phyloP scores from a whole-genome alignment of 768 basidiomycete genomes.

The Gymnopilus dilepis region DNA sequence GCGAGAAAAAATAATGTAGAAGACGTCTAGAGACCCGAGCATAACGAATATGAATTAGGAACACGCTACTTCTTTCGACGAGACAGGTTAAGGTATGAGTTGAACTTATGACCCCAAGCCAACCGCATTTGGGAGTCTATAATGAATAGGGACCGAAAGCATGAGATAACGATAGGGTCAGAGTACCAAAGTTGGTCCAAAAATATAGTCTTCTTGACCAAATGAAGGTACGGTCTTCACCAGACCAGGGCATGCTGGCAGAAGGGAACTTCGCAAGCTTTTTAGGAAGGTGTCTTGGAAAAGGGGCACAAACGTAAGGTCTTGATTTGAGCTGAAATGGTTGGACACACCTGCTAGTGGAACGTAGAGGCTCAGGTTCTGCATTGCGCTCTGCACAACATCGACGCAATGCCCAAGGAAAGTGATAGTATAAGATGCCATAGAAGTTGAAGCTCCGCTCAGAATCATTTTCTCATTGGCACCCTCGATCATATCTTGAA shows the following conservation, averaged over 20 bases:
- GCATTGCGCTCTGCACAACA: slow-evolving; percentile 23
- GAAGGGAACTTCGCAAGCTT: slow-evolving; percentile 1
- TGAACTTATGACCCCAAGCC: background rate
- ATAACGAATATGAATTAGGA: background rate
- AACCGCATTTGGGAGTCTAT: background rate
- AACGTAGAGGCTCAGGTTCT: slow-evolving; percentile 19
- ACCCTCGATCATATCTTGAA: slow-evolving; percentile 26
- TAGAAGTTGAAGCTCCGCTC: slow-evolving; percentile 19
- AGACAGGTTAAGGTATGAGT: background rate
- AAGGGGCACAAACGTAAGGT: background rate
- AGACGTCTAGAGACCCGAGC: background rate
- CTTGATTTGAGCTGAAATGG: background rate
- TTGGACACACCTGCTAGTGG: slow-evolving; percentile 27
- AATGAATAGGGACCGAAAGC: slow-evolving; percentile 1
- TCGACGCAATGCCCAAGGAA: slow-evolving; percentile 28
- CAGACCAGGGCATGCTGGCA: slow-evolving; percentile 4
- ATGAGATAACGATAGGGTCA: slow-evolving; percentile 7
- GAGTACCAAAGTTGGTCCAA: background rate
- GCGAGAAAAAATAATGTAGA: background rate
- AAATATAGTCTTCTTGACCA: slow-evolving; percentile 1
- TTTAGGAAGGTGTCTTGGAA: slow-evolving; percentile 9
- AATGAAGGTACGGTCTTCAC: slow-evolving; percentile 2
- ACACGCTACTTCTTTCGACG: background rate
- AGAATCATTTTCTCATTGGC: slow-evolving; percentile 15
- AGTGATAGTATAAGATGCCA: slow-evolving; percentile 20